Percentiles rank a stretch among this genome's conserved stretches.
These are phyloP conservation scores for Vararia minispora DNA, from an alignment of 768 basidiomycete genomes.

Conservation along the genomic window DNA sequence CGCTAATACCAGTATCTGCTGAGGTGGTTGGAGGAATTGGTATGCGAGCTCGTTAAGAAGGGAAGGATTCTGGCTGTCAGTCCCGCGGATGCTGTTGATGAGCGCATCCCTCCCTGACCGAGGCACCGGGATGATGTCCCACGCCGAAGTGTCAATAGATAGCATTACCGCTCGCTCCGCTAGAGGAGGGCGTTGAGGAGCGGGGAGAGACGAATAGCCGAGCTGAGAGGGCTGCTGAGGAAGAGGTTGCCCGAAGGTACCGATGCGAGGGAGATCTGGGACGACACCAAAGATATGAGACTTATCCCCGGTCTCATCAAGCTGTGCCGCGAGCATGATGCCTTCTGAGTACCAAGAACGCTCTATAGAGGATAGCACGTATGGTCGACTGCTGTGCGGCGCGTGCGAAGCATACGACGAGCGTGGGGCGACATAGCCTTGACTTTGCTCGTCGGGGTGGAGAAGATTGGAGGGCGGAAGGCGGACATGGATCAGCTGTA, in stretches of 20 bases:
- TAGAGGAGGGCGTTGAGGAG: conserved; percentile 46
- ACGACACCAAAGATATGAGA: conserved; percentile 69
- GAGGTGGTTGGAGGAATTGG: conserved; percentile 64
- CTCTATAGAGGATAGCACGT: conserved; percentile 47
- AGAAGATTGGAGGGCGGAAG: conserved; percentile 66
- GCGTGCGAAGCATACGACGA: conserved; percentile 38
- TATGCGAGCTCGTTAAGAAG: conserved; percentile 82
- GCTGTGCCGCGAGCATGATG: conserved; percentile 58
- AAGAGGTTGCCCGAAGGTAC: conserved; percentile 54
- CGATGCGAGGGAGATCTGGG: conserved; percentile 67
- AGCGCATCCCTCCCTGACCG: conserved; percentile 20
- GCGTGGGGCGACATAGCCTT: conserved; percentile 34
- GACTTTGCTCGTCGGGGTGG: conserved; percentile 66
- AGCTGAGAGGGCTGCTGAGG: conserved; percentile 30
- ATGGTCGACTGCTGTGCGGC: conserved; percentile 38
- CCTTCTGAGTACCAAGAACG: conserved; percentile 58
- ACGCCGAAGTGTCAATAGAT: conserved; percentile 73
- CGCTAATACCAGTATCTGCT: conserved; percentile 80
- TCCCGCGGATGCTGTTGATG: no score
- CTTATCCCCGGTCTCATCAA: conserved; percentile 59
- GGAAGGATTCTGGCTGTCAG: no score
- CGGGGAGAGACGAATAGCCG: conserved; percentile 22
- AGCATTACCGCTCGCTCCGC: conserved; percentile 70
- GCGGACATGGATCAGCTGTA: conserved; percentile 71
- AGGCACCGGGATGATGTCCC: conserved; percentile 63